phyloP scores from a whole-genome alignment of 176 grass and related monocot genomes.

The Thalia dealbata region DNA sequence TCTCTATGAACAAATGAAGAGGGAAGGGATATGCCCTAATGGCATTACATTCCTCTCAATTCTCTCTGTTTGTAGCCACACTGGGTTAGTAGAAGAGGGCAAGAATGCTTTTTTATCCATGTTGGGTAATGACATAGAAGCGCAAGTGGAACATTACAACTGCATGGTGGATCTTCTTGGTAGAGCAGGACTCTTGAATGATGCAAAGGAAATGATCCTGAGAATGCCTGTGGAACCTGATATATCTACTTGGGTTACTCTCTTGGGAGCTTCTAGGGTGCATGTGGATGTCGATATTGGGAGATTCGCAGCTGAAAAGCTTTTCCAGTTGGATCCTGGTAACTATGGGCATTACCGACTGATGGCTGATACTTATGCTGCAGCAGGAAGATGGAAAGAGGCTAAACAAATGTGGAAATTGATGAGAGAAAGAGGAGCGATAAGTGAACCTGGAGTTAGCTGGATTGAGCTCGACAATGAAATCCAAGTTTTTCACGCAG shows the following conservation, averaged over 20 bases:
- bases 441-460: neutral
- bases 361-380: constrained; percentile 1
- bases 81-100: neutral
- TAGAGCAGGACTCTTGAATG: constrained; percentile 4
- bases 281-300: neutral
- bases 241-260: constrained; percentile 3
- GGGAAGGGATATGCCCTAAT: constrained; percentile 1
- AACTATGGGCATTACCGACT: constrained; percentile 1
- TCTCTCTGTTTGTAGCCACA: constrained; percentile 10
- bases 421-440: constrained; percentile 1
- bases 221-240: constrained; percentile 11
- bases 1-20: constrained; percentile 1
- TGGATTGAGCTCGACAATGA: constrained; percentile 12
- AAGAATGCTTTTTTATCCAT: constrained; percentile 6
- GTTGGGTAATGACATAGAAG: neutral
- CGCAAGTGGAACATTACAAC: neutral
- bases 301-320: constrained; percentile 1
- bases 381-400: constrained; percentile 7
- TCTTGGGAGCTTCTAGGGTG: constrained; percentile 4
- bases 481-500: constrained; percentile 1
- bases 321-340: constrained; percentile 1
- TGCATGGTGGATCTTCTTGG: constrained; percentile 14
- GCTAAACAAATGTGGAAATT: constrained; percentile 1
- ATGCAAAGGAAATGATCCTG: constrained; percentile 2
- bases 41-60: constrained; percentile 6